Evolutionary conservation across 768 basidiomycete species (phyloP).

Genomic region (Amanita fuliginea): DNA sequence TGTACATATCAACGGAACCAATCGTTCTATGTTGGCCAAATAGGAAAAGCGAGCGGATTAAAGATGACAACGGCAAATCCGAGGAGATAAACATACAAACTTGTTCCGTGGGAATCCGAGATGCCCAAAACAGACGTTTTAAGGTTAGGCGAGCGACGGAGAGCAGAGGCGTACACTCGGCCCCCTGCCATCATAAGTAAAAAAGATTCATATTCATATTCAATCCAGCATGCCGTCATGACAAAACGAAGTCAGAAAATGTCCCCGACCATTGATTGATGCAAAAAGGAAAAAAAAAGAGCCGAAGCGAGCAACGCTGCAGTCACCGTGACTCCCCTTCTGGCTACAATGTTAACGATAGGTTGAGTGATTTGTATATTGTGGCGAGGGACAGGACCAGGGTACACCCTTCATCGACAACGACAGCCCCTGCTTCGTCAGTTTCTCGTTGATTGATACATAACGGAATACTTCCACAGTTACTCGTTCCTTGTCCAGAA

Average conservation of each 20-base stretch:
- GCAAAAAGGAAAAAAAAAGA: too few species aligned
- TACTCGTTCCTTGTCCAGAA: background rate
- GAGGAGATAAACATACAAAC: background rate
- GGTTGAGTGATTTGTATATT: background rate
- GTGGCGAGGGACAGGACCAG: background rate
- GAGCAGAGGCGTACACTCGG: background rate
- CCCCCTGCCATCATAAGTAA: background rate
- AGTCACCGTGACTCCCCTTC: too few species aligned
- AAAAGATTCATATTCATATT: background rate
- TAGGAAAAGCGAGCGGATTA: background rate
- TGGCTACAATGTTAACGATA: background rate
- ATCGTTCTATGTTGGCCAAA: background rate
- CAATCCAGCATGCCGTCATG: background rate
- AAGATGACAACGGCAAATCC: background rate
- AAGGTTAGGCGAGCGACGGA: background rate
- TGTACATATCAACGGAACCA: background rate
- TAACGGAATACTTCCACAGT: background rate
- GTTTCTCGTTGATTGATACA: background rate
- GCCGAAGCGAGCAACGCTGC: too few species aligned
- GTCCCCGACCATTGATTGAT: too few species aligned
- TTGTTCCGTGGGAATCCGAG: background rate
- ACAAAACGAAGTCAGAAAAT: background rate
- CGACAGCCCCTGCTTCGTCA: background rate
- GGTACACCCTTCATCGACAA: background rate
- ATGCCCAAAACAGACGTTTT: background rate